These are phyloP conservation scores for Castanospermum australe DNA, from an alignment of 306 rosid species.

Conservation along the genomic window DNA sequence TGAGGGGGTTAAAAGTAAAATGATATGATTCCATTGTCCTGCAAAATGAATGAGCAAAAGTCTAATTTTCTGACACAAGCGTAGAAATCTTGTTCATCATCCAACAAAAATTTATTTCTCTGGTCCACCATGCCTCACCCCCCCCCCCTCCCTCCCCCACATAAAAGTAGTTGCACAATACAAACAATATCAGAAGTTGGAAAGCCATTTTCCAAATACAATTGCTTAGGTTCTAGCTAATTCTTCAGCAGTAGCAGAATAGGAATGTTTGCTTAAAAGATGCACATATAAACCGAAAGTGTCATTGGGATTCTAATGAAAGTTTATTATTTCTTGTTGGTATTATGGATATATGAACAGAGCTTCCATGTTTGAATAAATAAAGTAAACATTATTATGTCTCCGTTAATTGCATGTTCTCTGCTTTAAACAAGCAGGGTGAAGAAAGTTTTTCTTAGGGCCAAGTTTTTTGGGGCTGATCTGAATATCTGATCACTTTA, in stretches of 20 bases:
- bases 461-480: background rate
- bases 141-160: background rate
- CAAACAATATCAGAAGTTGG: background rate
- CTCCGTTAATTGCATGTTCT: background rate
- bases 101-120: background rate
- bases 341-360: slow-evolving; percentile 19
- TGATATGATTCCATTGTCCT: background rate
- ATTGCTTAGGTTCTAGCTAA: background rate
- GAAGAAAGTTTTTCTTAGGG: background rate
- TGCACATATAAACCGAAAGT: background rate
- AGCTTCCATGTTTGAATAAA: background rate
- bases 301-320: background rate
- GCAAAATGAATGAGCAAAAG: background rate
- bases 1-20: background rate
- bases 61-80: slow-evolving; percentile 10
- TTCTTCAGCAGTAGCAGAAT: background rate
- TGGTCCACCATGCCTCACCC: background rate
- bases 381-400: slow-evolving; percentile 18
- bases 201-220: background rate
- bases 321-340: background rate
- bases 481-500: background rate
- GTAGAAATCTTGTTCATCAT: background rate
- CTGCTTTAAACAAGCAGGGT: background rate
- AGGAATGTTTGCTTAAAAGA: slow-evolving; percentile 1
- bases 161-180: background rate